These are phyloP conservation scores for Kurtzmaniella quercitrusa DNA, from an alignment of 1,139 yeast species.

Conservation along the genomic window DNA sequence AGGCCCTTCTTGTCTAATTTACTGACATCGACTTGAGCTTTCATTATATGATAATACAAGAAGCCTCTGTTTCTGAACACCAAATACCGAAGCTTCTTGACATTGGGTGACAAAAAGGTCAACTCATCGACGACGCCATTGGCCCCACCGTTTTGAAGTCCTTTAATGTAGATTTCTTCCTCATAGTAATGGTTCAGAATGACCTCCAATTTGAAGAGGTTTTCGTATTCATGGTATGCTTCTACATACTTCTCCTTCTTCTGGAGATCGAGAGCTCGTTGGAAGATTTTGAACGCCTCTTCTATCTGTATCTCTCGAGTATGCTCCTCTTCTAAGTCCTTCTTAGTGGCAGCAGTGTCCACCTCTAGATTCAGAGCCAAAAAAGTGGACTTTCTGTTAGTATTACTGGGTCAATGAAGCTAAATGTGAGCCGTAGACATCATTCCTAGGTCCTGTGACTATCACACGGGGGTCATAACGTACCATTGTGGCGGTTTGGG, in stretches of 20 bases:
- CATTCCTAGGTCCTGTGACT: no score
- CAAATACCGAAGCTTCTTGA: constrained; percentile 69
- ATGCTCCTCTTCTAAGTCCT: constrained; percentile 74
- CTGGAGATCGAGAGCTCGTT: constrained; percentile 63
- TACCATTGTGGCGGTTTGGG: no score
- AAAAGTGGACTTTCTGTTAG: constrained; percentile 53
- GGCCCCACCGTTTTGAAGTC: constrained; percentile 37
- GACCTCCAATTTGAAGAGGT: constrained; percentile 65
- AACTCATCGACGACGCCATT: constrained; percentile 37
- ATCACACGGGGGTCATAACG: no score
- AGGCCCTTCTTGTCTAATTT: constrained; percentile 3
- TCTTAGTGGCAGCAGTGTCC: constrained; percentile 51
- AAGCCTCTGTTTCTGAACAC: constrained; percentile 81
- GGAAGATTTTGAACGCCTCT: constrained; percentile 75
- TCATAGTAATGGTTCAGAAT: constrained; percentile 48
- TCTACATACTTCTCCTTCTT: constrained; percentile 40
- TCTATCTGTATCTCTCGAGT: constrained; percentile 87
- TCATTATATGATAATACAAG: constrained; percentile 51
- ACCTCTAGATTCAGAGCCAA: constrained; percentile 75
- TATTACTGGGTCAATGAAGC: constrained; percentile 1
- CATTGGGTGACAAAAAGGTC: constrained; percentile 57
- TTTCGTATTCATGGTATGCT: constrained; percentile 56
- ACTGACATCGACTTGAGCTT: constrained; percentile 5
- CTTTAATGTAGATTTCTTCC: constrained; percentile 35
- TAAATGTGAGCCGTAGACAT: no score